Evolutionary conservation across 2,329 filamentous ascomycete genomes (phyloP).

Genomic region (Furcasterigmium furcatum): DNA sequence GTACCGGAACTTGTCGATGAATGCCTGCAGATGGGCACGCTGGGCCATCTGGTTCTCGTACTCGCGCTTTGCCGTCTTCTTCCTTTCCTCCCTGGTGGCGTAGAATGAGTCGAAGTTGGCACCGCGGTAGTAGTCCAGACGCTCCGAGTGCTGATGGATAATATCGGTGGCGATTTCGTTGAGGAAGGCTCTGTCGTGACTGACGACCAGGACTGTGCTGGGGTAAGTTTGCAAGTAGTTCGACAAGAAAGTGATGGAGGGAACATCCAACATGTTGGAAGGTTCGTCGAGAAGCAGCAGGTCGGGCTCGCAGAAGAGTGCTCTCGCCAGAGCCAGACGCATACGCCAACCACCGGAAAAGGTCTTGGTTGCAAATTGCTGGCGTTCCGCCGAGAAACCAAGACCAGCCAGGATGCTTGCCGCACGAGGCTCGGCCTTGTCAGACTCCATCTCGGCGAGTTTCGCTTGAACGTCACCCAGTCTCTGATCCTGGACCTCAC

Average conservation of each 20-base stretch:
- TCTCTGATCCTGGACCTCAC: conserved; percentile 86
- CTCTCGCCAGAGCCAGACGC: conserved; percentile 90
- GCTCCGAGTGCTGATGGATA: conserved; percentile 95
- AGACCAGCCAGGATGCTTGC: conserved; percentile 96
- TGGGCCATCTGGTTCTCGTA: conserved; percentile 98
- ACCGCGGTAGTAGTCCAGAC: conserved; percentile 97
- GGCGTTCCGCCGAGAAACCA: conserved; percentile 90
- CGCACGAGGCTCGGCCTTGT: conserved; percentile 93
- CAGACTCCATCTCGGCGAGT: conserved; percentile 96
- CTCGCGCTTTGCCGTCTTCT: conserved; percentile 93
- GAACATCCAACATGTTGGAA: conserved; percentile 99
- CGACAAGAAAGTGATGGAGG: conserved; percentile 97
- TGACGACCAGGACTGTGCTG: conserved; percentile 92
- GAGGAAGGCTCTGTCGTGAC: conserved; percentile 97
- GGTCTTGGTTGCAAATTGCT: conserved; percentile 91
- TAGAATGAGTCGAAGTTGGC: conserved; percentile 98
- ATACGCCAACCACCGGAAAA: conserved; percentile 99
- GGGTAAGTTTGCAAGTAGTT: conserved; percentile 94
- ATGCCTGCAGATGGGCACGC: conserved; percentile 89
- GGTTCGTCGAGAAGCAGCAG: conserved; percentile 95
- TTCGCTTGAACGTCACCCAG: conserved; percentile 89
- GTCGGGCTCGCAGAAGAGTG: conserved; percentile 97
- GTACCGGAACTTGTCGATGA: conserved; percentile 99
- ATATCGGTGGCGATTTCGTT: conserved; percentile 99
- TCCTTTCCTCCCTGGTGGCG: conserved; percentile 92